Conservation (phyloP, 176 grass and related monocot species). For the Aegilops bicornis region DNA sequence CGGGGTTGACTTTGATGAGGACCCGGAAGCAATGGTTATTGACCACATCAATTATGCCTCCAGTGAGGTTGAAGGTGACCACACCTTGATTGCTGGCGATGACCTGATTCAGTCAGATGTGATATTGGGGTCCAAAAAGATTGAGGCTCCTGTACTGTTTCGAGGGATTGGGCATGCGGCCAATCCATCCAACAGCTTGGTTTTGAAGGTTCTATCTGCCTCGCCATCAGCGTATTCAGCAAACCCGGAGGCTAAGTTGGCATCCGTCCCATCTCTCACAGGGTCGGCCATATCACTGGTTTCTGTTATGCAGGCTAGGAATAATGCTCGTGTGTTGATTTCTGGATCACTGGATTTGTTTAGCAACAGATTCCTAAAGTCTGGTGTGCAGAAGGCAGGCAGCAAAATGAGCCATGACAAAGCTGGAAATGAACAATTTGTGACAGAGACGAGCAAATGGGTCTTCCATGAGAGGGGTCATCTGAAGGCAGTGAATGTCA, state of each 20-base stretch:
- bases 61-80: conserved; percentile 74
- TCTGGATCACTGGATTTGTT: conserved; percentile 92
- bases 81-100: conserved; percentile 76
- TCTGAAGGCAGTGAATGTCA: conserved; percentile 92
- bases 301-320: conserved; percentile 98
- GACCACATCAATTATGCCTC: conserved; percentile 87
- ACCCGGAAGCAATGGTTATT: conserved; percentile 76
- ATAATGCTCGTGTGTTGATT: conserved; percentile 84
- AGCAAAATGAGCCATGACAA: conserved; percentile 66
- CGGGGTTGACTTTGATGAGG: conserved; percentile 97
- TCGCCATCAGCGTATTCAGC: conserved; percentile 91
- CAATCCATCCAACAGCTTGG: conserved; percentile 86
- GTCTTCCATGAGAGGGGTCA: conserved; percentile 97
- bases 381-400: conserved; percentile 76
- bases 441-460: conserved; percentile 97
- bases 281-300: conserved; percentile 84
- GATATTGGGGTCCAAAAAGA: conserved; percentile 73
- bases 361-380: conserved; percentile 92
- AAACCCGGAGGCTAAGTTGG: conserved; percentile 72
- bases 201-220: conserved; percentile 83
- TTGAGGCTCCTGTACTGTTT: conserved; percentile 87
- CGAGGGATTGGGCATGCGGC: conserved; percentile 76
- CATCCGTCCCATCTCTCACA: conserved; percentile 74
- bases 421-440: conserved; percentile 91
- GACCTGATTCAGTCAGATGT: conserved; percentile 81